Base-by-base conservation (phyloP, 2,329 filamentous ascomycete species). In the Cadophora gregata region DNA sequence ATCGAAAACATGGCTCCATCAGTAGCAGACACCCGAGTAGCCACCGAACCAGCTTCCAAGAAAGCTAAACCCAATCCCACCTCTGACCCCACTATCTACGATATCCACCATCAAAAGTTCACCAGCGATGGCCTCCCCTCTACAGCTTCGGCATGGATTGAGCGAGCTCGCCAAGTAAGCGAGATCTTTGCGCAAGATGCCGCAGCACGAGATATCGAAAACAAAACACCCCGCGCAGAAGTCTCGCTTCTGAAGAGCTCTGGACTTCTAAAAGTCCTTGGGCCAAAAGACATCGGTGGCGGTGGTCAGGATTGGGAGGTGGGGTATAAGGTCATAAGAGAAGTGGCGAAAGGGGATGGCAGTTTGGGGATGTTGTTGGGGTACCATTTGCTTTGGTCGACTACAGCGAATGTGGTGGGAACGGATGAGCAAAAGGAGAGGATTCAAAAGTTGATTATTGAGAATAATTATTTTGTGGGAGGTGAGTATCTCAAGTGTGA, bases 381-480 rank as follows among this genome's bases (percentile, higher is more conserved):
- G 0, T 90, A 90, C 70, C 87, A 90, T 71, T 78, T 90, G 4
- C 79, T 89, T 8, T 90, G 88, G 88, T 86, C 84, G 0, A 86
- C 82, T 0, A 89, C 85, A 0, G 86, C 86, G 19, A 85, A 84
- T 66, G 79, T 90, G 0, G 84, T 90, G 10, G 88, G 88, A 1
- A 87, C 81, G 0, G 76, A 83, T 0, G 85, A 88, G 70, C 88
- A 90, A 75, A 83, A 82, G 21, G 86, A 88, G 16, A 83, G 83
- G 21, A 76, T 81, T 1, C 83, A 88, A 65, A 80, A 87, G 68
- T 77, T 84, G 60, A 87, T 90, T 72, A 83, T 88, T 67, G 76
- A 80, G 21, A 89, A 89, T 77, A 90, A 90, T 75, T 88, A 86
- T 76, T 90, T 89, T 68, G 81, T 90, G 16, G 87, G 88, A 8